Base-by-base conservation (phyloP, 2,329 filamentous ascomycete genomes). In the Trichoderma polysporum region DNA sequence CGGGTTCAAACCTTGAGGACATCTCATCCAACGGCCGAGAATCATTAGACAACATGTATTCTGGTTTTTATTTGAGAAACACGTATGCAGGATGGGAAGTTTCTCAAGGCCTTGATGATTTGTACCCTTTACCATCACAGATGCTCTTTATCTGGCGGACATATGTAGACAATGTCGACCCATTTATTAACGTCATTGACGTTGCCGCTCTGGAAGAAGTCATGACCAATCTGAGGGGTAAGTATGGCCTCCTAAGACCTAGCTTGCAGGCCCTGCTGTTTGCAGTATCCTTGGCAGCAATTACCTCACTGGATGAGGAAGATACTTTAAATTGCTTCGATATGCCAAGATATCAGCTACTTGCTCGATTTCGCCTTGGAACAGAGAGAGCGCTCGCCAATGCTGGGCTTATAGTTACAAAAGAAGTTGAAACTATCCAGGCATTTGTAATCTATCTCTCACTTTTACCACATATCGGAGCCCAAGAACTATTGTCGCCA, bases 101-200 rank as follows among this genome's bases (percentile, higher is more conserved):
- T 6, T 4, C 25, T n/a, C 29, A 31, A 53, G 15, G 5, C 25
- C 29, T 31, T 1, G 49, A 53, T 19, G 49, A 53, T 9, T 33
- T 75, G 27, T 70, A 70, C 12, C 73, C 74, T 1, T 66, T 75
- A 47, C 72, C 74, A 5, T 74, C 74, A 7, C 74, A 76, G 17
- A 71, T 75, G 69, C 65, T 70, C 8, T 76, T 75, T 49, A 70
- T 76, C 19, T 76, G 75, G 75, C 69, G 74, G 10, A 62, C 68
- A 25, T 77, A 72, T 37, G 67, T 74, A 2, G 69, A 75, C 15
- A 75, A 70, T 35, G 72, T 76, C 8, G 74, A 77, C 19, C 73
- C 75, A 0, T 75, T 77, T 57, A 70, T 77, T 63, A 76, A 77
- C 33, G 58, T 77, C 4, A 22, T 45, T 22, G 41, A 45, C n/a